phyloP scores from a whole-genome alignment of 768 basidiomycete genomes.

The Suillus occidentalis region DNA sequence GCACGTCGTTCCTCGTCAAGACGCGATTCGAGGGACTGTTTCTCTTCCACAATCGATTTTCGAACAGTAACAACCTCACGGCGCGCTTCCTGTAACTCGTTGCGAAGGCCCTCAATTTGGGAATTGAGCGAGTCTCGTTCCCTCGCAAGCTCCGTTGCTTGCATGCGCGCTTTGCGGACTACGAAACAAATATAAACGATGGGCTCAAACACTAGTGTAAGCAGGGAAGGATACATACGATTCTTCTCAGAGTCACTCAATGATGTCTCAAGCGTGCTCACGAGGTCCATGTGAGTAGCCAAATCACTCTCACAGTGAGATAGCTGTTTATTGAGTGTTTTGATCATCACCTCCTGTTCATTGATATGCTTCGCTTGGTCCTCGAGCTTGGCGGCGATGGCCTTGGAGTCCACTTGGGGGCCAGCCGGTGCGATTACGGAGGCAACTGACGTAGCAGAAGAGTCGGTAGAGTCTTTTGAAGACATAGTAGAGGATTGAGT shows the following conservation, averaged over 20 bases:
- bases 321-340: conserved; percentile 90
- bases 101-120: conserved; percentile 66
- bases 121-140: conserved; percentile 76
- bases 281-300: conserved; percentile 89
- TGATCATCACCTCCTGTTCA: conserved; percentile 90
- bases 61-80: conserved; percentile 77
- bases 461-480: conserved; percentile 72
- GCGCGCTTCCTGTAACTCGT: conserved; percentile 75
- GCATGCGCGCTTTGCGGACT: conserved; percentile 95
- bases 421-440: conserved; percentile 39
- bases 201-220: conserved; percentile 8
- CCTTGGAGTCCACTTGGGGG: conserved; percentile 52
- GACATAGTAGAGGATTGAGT: conserved; percentile 59
- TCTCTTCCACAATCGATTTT: conserved; percentile 83
- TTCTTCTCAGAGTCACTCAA: conserved; percentile 93
- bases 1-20: conserved; percentile 84
- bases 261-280: conserved; percentile 79
- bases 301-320: conserved; percentile 92
- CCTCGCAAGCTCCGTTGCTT: conserved; percentile 84
- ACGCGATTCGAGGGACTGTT: conserved; percentile 79
- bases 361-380: conserved; percentile 74
- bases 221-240: conserved; percentile 49
- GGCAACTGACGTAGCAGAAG: conserved; percentile 61
- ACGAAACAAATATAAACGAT: conserved; percentile 14
- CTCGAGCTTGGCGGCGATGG: conserved; percentile 54